A percentile compares a stretch with the other conserved stretches of the same genome.
These are phyloP conservation scores for Fusarium virguliforme DNA, from an alignment of 2,329 filamentous ascomycete species.

Conservation along the genomic window DNA sequence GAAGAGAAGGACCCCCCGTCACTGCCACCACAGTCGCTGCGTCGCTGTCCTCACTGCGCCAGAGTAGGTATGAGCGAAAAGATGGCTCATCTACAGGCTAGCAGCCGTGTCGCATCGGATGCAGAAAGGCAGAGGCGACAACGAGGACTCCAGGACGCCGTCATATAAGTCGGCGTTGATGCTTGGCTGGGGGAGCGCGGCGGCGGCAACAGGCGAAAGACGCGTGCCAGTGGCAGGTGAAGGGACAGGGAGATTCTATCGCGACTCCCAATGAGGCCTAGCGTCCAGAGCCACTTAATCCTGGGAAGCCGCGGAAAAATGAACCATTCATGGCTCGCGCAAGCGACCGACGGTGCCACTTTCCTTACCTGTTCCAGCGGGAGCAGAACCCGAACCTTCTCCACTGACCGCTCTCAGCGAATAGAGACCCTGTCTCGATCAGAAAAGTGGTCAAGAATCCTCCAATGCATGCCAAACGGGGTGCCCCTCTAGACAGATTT, in stretches of 20 bases:
- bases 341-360: conserved; percentile 37
- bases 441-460: conserved; percentile 27
- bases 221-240: conserved; percentile 52
- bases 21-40: conserved; percentile 32
- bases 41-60: conserved; percentile 29
- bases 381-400: conserved; percentile 21
- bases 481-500: conserved; percentile 31
- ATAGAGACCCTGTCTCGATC: conserved; percentile 22
- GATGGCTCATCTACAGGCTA: conserved; percentile 11
- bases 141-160: conserved; percentile 24
- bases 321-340: conserved; percentile 43
- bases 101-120: conserved; percentile 30
- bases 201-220: conserved; percentile 45
- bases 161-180: conserved; percentile 42
- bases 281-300: conserved; percentile 40
- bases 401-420: conserved; percentile 36
- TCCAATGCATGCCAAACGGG: conserved; percentile 31
- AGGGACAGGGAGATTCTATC: conserved; percentile 53
- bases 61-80: conserved; percentile 25
- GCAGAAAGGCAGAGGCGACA: conserved; percentile 21
- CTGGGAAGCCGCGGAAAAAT: conserved; percentile 39
- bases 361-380: conserved; percentile 26
- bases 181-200: conserved; percentile 42
- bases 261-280: conserved; percentile 52
- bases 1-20: conserved; percentile 35